phyloP scores from a whole-genome alignment of 2,329 filamentous ascomycete species.

The Hypomyces rosellus region DNA sequence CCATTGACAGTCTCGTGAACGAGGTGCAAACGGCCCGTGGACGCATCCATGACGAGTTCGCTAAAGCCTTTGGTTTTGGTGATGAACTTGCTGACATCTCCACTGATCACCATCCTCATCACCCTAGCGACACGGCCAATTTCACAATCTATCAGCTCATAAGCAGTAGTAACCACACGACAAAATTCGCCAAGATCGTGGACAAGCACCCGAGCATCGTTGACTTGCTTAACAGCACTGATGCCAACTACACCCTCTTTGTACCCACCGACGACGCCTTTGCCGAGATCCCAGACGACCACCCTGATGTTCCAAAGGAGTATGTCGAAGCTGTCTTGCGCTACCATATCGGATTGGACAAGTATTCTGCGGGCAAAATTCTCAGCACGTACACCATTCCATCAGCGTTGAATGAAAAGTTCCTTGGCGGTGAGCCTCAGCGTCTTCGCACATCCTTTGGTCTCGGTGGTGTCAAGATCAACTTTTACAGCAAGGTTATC shows the following conservation, averaged over 20 bases:
- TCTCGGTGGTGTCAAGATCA: slow-evolving; percentile 59
- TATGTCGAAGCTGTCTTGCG: slow-evolving; percentile 60
- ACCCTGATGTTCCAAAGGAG: slow-evolving; percentile 61
- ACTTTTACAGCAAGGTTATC: slow-evolving; percentile 69
- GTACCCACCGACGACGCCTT: slow-evolving; percentile 75
- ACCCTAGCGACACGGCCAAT: background rate
- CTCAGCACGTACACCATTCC: slow-evolving; percentile 68
- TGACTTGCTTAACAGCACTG: slow-evolving; percentile 65
- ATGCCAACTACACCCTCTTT: slow-evolving; percentile 72
- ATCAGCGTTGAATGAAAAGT: slow-evolving; percentile 53
- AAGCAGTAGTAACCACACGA: slow-evolving; percentile 67
- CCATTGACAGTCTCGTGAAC: slow-evolving; percentile 7
- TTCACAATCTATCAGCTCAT: slow-evolving; percentile 74
- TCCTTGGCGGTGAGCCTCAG: slow-evolving; percentile 61
- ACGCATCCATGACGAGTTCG: slow-evolving; percentile 9
- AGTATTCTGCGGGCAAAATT: slow-evolving; percentile 61
- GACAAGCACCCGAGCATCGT: slow-evolving; percentile 67
- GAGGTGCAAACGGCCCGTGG: slow-evolving; percentile 4
- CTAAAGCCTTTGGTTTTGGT: background rate
- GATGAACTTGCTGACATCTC: slow-evolving; percentile 2
- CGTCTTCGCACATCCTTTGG: slow-evolving; percentile 63
- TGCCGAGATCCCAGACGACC: slow-evolving; percentile 47
- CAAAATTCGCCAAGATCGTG: slow-evolving; percentile 69
- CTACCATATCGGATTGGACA: slow-evolving; percentile 68
- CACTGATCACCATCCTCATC: background rate